Base-by-base conservation (phyloP, 352 stramenopile species). In the Phytophthora chlamydospora region DNA sequence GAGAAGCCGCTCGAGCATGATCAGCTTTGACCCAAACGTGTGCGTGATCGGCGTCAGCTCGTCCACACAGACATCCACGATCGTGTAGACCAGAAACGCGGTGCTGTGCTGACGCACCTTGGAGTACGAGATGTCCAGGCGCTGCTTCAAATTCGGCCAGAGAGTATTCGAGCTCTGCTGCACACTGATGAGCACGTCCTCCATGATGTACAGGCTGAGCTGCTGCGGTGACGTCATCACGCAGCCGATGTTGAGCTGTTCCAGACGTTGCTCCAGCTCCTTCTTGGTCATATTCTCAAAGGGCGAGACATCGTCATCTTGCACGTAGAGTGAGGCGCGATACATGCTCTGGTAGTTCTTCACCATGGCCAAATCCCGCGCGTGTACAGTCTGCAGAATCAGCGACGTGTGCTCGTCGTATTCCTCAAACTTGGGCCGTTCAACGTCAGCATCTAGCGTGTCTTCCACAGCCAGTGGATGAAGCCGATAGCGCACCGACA, bases 391-490 rank as follows among this genome's bases (percentile, higher is more conserved):
- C 33, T 89, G 81, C 6, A 94, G 53, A 46, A 94, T 80, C 17
- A 96, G 54, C 6, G 80, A 90, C 51, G 79, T 75, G 57, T 96
- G 88, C 32, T 93, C 88, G 31, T 96, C 85, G 62, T 93, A 96
- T 36, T 85, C 73, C 35, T 96, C 88, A 55, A 91, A 93, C 56
- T 96, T 96, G 9, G 85, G 85, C 0, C 88, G 78, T 51, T 92
- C 82, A 5, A 83, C 73, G 36, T 91, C 85, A 1, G 90, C 62
- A 52, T 95, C 88, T 10, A 96, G 48, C 0, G 76, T 85, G 36
- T 96, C 87, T 66, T 96, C 86, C 19, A 96, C 73, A 2, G 88
- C 88, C 9, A 96, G 66, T 3, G 88, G 88, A 27, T 96, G 88
- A 34, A 96, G 66, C 19, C 86, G 77, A 54, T 96, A 93, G n/a